Evolutionary conservation across 352 stramenopile species (phyloP).

Genomic region (Nothophytophthora sp.): DNA sequence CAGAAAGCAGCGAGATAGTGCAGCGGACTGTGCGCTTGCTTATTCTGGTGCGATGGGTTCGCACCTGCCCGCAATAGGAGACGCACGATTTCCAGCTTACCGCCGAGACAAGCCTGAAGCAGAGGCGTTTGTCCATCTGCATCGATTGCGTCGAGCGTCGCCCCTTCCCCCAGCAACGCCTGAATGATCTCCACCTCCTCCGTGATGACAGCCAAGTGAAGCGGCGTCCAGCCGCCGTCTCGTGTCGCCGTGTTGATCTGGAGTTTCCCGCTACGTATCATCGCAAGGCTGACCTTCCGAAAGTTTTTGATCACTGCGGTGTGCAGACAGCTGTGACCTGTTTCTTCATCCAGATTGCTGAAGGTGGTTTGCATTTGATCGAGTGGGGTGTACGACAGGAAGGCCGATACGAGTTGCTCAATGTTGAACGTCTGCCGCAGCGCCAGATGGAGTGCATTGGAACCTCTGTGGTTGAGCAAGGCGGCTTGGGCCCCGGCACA

Average conservation of each 20-base stretch:
- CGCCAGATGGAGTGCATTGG: constrained; percentile 62
- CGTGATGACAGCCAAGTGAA: constrained; percentile 71
- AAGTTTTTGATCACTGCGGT: constrained; percentile 68
- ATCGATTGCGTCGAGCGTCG: constrained; percentile 65
- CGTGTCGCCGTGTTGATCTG: constrained; percentile 53
- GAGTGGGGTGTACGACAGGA: constrained; percentile 25
- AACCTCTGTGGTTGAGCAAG: constrained; percentile 37
- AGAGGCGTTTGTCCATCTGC: constrained; percentile 60
- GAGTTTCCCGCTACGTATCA: constrained; percentile 42
- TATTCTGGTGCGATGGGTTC: constrained; percentile 70
- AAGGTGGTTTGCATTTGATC: constrained; percentile 36
- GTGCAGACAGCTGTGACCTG: constrained; percentile 57
- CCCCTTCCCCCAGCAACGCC: constrained; percentile 42
- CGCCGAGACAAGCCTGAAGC: constrained; percentile 57
- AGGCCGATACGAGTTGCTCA: constrained; percentile 45
- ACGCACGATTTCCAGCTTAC: constrained; percentile 46
- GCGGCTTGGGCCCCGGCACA: constrained; percentile 18
- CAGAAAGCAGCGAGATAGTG: constrained; percentile 75
- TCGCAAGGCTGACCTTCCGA: constrained; percentile 31
- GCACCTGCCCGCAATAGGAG: constrained; percentile 46
- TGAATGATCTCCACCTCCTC: constrained; percentile 50
- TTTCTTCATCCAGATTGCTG: constrained; percentile 41
- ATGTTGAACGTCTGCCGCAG: constrained; percentile 68
- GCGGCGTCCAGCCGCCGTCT: constrained; percentile 47
- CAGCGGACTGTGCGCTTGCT: constrained; percentile 59